Evolutionary conservation across 169 alveolate genomes (phyloP).

Genomic region (Neospora caninum): DNA sequence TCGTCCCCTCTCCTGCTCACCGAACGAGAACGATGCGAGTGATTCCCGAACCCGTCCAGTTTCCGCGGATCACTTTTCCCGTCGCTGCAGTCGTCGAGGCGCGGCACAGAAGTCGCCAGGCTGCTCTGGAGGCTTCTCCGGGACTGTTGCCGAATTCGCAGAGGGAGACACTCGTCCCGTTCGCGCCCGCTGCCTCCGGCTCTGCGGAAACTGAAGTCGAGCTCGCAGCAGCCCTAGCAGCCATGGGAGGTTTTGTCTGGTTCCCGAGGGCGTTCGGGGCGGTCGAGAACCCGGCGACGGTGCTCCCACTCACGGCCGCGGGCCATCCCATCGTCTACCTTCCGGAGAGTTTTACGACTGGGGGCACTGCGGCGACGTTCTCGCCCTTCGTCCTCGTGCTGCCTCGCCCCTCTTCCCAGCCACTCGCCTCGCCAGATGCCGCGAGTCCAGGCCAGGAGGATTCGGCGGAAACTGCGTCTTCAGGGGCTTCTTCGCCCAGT

Average conservation of each 20-base stretch:
- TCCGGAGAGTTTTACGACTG: neutral
- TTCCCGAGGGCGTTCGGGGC: neutral
- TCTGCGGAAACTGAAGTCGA: neutral
- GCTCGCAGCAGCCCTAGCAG: neutral
- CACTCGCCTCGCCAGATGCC: neutral
- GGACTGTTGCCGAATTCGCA: no score
- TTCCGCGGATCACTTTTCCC: neutral
- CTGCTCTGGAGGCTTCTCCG: neutral
- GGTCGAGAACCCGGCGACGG: neutral
- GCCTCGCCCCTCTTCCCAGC: neutral
- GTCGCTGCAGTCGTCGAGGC: neutral
- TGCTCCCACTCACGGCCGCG: neutral
- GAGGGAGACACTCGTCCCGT: no score
- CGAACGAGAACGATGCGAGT: neutral
- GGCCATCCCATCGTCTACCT: neutral
- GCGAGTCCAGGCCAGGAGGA: neutral
- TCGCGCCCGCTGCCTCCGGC: neutral
- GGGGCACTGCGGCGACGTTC: neutral
- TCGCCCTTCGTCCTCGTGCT: neutral
- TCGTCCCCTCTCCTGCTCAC: neutral
- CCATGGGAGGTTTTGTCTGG: neutral
- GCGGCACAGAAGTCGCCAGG: neutral
- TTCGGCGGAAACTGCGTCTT: no score
- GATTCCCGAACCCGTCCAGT: neutral
- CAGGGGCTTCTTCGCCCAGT: no score